Evolutionary conservation across 1,284 basidiomycete species (phyloP), one percentile per base, ranked within the genome.

Genomic region (Cryptococcus sp.): DNA sequence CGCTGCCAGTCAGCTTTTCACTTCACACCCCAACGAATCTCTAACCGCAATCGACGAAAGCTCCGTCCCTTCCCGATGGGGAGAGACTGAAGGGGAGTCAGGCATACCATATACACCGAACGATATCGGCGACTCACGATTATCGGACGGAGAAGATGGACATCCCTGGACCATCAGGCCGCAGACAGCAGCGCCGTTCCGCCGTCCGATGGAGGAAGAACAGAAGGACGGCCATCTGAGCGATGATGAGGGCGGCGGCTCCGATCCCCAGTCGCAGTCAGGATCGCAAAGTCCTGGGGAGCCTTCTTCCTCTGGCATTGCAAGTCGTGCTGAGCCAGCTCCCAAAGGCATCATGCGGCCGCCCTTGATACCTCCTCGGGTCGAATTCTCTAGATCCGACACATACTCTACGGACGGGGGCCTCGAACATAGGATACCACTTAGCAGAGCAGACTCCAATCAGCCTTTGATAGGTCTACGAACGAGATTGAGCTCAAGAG

Each of bases 1-100:
- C 67, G 87, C 91, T n/a, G 88, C 90, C 1, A 89, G 89, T 15
- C 89, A 93, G 64, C 80, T 93, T 1, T 92, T 93, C 71, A 84
- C 66, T 5, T 68, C 67, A 17, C 70, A 76, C 15, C 66, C 71
- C 16, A 74, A 73, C 55, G 74, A 77, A 23, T 69, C 67, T 8
- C 63, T 79, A 0, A 64, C 63, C 1, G 74, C 76, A 0, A 79
- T 79, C 42, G 73, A 77, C 25, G 78, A 79, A 50, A 66, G 68
- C 16, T 53, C 60, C 1, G 70, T 70, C 8, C 65, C 70, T 5
- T 55, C 64, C 3, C 49, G 66, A 5, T 73, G 75, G 73, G 50
- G 62, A 50, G 53, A 55, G 17, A 54, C 58, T 11, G 59, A 65
- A 19, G 11, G 40, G 2, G 66, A 64, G 8, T 19, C 57, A 2